Evolutionary conservation across 768 basidiomycete species (phyloP), one percentile per base, ranked within the genome.

Genomic region (Sporobolomyces pararoseus): DNA sequence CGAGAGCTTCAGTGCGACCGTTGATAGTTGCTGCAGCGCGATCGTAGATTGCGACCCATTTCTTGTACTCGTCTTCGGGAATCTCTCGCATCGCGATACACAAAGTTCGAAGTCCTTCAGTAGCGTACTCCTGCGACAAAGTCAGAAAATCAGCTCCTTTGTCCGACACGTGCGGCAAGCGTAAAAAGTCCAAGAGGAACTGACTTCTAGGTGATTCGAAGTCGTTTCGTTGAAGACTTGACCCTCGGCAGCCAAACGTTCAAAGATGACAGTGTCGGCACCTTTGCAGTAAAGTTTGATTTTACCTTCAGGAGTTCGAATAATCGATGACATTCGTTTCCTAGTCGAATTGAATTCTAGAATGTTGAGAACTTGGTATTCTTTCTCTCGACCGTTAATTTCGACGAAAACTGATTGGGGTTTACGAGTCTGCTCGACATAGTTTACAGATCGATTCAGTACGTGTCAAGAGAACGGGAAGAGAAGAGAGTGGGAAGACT

Each of bases 261-360:
- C 95, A 66, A 95, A 81, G 75, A 99, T 97, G 76, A 98, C 96
- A 2, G 92, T 98, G 78, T 99, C 96, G 1, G 96, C 96, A 32
- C 96, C 96, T 79, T 99, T 99, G 69, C 89, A 92, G 77, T 91
- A 98, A 13, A 99, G 78, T 80, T 93, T 97, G 81, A 99, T 90
- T 79, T 86, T 87, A 54, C 95, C 93, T 73, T 91, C 87, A 0
- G 94, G 89, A 31, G 85, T 84, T 29, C 92, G 86, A 37, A 99
- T 85, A 75, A 99, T 81, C 2, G 94, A 95, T 32, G 96, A 98
- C 96, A 99, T 98, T 67, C 96, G 86, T 78, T 99, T 98, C 59
- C 96, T 85, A 6, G 92, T 91, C 29, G 92, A 96, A 78, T 98
- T 98, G 84, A 99, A 99, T 81, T 98, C 96, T 84, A 94, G 96